These are phyloP conservation scores for Ophiostoma novo-ulmi DNA, from an alignment of 2,329 filamentous ascomycete species.

Conservation along the genomic window DNA sequence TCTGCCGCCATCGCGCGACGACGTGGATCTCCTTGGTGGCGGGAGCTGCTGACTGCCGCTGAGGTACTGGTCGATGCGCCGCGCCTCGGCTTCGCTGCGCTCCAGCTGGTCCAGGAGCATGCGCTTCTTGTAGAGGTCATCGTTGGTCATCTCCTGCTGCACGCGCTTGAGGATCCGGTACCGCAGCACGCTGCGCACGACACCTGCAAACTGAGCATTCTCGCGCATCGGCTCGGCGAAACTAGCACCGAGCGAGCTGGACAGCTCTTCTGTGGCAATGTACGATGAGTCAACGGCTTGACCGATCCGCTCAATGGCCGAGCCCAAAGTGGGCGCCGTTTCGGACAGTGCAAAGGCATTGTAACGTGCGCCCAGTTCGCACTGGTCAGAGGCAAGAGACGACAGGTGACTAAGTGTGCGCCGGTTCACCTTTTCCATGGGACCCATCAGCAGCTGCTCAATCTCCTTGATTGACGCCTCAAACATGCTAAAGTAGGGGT, in stretches of 20 bases:
- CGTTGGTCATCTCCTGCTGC: constrained; percentile 94
- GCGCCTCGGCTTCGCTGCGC: constrained; percentile 85
- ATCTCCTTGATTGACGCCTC: constrained; percentile 89
- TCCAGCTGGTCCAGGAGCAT: constrained; percentile 81
- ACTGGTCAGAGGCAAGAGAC: constrained; percentile 77
- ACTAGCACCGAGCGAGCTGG: constrained; percentile 77
- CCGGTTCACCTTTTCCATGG: constrained; percentile 95
- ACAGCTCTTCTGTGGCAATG: constrained; percentile 88
- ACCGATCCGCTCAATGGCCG: constrained; percentile 88
- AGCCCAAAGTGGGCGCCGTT: constrained; percentile 77
- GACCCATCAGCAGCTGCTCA: constrained; percentile 79
- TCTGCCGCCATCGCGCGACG: constrained; percentile 31
- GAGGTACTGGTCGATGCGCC: constrained; percentile 88
- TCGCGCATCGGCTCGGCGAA: constrained; percentile 98
- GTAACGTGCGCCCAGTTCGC: constrained; percentile 89
- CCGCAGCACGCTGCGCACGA: constrained; percentile 80
- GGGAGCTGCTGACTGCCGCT: constrained; percentile 33
- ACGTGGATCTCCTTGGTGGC: constrained; percentile 18
- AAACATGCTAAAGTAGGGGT: constrained; percentile 93
- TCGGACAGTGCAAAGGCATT: constrained; percentile 96
- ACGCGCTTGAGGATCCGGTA: constrained; percentile 91
- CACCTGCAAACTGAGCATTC: constrained; percentile 92
- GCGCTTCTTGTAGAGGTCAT: constrained; percentile 85
- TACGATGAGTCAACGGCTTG: constrained; percentile 96
- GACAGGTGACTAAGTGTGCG: constrained; percentile 81